phyloP scores from a whole-genome alignment of 1,284 basidiomycete genomes.

The Stygiomarasmius scandens region DNA sequence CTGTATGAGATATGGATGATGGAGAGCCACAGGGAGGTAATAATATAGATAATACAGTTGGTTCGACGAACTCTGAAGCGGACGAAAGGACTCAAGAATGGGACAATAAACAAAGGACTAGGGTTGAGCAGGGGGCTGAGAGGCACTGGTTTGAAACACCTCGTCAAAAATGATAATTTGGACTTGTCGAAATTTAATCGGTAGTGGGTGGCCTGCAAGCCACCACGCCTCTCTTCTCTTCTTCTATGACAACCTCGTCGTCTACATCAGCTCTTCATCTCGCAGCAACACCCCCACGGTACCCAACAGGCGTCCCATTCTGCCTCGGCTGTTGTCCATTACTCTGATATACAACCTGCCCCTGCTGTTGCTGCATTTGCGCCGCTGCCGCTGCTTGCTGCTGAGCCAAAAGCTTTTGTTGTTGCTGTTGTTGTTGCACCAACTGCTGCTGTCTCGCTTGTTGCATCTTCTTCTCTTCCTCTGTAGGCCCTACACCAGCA shows the following conservation, averaged over 20 bases:
- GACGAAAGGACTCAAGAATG: background rate
- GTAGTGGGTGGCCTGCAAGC: no score
- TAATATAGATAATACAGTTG: background rate
- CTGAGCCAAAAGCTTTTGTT: constrained; percentile 2
- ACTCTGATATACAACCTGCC: constrained; percentile 25
- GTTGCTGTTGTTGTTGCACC: constrained; percentile 14
- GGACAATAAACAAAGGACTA: background rate
- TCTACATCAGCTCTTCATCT: background rate
- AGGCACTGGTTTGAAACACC: background rate
- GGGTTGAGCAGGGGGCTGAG: background rate
- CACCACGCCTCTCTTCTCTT: background rate
- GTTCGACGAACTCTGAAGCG: background rate
- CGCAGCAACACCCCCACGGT: constrained; percentile 37
- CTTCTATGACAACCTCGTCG: background rate
- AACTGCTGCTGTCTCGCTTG: constrained; percentile 28
- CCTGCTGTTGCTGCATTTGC: constrained; percentile 15
- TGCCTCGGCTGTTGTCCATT: constrained; percentile 16
- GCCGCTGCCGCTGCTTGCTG: constrained; percentile 8
- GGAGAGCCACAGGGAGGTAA: background rate
- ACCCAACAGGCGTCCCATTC: constrained; percentile 28
- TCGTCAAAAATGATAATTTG: background rate
- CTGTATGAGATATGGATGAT: no score
- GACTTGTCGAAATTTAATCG: background rate
- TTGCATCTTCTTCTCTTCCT: constrained; percentile 47
- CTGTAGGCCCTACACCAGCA: constrained; percentile 28